Conservation (phyloP, 1,284 basidiomycete genomes). For the Rhodotorula sp. region DNA sequence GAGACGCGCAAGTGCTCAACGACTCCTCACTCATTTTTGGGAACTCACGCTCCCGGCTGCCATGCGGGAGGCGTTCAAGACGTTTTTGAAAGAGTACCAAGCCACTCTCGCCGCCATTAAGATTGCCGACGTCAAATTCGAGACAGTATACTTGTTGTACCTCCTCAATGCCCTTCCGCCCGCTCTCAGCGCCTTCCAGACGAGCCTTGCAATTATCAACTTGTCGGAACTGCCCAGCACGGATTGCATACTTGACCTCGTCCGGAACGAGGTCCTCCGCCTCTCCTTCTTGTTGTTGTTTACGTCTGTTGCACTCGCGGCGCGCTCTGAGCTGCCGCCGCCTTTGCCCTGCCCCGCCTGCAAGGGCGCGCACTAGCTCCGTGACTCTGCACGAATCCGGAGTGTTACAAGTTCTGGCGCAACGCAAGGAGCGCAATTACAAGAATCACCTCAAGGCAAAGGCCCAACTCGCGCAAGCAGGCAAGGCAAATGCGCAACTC, state of each 20-base stretch:
- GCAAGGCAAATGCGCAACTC: no score
- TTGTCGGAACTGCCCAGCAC: background rate
- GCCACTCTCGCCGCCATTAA: background rate
- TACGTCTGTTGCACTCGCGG: background rate
- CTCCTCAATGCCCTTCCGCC: background rate
- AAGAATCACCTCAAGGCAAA: no score
- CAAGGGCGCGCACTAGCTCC: no score
- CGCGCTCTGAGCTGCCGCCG: background rate
- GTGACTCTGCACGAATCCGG: no score
- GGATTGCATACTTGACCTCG: constrained; percentile 3
- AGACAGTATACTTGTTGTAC: constrained; percentile 2
- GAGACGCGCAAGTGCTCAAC: background rate
- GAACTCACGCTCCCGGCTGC: background rate
- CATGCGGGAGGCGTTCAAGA: background rate
- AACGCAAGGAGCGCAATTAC: background rate
- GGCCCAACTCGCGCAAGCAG: no score
- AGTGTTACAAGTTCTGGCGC: no score
- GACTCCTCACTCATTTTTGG: constrained; percentile 1
- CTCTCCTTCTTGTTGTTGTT: background rate
- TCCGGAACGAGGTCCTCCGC: constrained; percentile 13
- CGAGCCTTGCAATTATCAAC: background rate
- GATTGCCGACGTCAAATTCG: background rate
- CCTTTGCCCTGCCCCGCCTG: constrained; percentile 1
- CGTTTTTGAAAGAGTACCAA: background rate
- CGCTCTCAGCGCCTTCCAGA: background rate